phyloP scores from a whole-genome alignment of 2,329 filamentous ascomycete species.

The Phaeosphaeriaceae sp. region DNA sequence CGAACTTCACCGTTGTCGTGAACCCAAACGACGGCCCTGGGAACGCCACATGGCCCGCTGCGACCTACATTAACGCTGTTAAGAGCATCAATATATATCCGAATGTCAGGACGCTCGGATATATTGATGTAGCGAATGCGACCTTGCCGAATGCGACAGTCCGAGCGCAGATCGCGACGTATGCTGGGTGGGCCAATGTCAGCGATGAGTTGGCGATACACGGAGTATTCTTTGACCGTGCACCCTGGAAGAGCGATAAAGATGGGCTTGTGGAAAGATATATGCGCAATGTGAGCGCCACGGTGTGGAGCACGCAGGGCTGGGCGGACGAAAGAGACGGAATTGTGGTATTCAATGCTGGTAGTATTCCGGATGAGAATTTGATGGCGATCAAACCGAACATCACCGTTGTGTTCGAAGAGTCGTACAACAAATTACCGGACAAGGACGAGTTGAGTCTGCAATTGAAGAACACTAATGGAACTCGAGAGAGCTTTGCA shows the following conservation, averaged over 20 bases:
- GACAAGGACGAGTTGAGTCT: slow-evolving; percentile 10
- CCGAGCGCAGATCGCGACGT: slow-evolving; percentile 53
- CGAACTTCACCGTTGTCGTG: slow-evolving; percentile 59
- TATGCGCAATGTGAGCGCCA: slow-evolving; percentile 28
- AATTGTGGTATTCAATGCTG: slow-evolving; percentile 32
- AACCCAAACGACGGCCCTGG: slow-evolving; percentile 57
- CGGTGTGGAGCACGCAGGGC: slow-evolving; percentile 23
- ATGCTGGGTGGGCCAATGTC: slow-evolving; percentile 55
- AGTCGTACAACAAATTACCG: slow-evolving; percentile 22
- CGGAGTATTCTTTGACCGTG: slow-evolving; percentile 61
- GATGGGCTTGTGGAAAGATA: slow-evolving; percentile 16
- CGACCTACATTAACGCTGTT: slow-evolving; percentile 52
- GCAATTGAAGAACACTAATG: slow-evolving; percentile 8
- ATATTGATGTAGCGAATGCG: slow-evolving; percentile 58
- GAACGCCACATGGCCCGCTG: slow-evolving; percentile 48
- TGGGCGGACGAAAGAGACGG: slow-evolving; percentile 16
- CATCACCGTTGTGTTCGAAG: slow-evolving; percentile 33
- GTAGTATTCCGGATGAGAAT: slow-evolving; percentile 22
- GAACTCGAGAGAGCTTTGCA: slow-evolving; percentile 22
- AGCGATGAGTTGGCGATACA: slow-evolving; percentile 40
- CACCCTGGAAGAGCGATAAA: slow-evolving; percentile 38
- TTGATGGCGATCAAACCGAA: slow-evolving; percentile 23
- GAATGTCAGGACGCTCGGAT: slow-evolving; percentile 59
- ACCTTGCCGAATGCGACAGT: slow-evolving; percentile 23
- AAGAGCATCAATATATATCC: slow-evolving; percentile 48